phyloP scores from a whole-genome alignment of 2,329 filamentous ascomycete genomes.

The Elsinoe fawcettii region DNA sequence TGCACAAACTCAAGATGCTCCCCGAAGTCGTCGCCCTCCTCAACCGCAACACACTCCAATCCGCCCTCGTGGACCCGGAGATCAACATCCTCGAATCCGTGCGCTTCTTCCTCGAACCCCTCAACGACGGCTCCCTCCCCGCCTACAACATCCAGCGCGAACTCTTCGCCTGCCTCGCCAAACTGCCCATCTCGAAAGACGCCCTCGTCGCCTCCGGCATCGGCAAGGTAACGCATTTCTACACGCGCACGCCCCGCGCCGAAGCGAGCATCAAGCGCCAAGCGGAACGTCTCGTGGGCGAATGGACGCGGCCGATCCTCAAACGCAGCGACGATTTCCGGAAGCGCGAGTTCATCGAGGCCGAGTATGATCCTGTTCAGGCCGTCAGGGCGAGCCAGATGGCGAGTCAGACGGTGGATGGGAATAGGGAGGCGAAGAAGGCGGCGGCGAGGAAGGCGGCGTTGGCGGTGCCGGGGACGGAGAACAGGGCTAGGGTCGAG shows the following conservation, averaged over 20 bases:
- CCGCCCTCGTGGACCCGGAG: conserved; percentile 84
- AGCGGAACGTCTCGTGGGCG: conserved; percentile 83
- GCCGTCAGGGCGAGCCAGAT: conserved; percentile 20
- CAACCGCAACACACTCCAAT: conserved; percentile 78
- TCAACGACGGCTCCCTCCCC: conserved; percentile 87
- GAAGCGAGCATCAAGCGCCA: conserved; percentile 85
- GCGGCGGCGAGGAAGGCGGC: conserved; percentile 45
- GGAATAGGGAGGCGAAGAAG: conserved; percentile 34
- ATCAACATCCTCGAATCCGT: conserved; percentile 92
- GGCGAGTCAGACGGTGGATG: conserved; percentile 24
- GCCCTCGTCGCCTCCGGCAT: conserved; percentile 83
- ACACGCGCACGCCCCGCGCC: conserved; percentile 87
- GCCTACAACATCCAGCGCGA: conserved; percentile 97
- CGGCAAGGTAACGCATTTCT: conserved; percentile 93
- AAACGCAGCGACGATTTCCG: conserved; percentile 92
- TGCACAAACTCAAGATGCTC: conserved; percentile 88
- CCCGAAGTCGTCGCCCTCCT: conserved; percentile 82
- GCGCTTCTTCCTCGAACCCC: conserved; percentile 92
- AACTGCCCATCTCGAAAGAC: conserved; percentile 85
- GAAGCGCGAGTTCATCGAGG: conserved; percentile 59
- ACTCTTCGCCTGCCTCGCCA: conserved; percentile 71
- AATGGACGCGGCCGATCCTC: conserved; percentile 92
- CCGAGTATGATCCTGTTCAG: conserved; percentile 48
- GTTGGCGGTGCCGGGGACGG: conserved; percentile 45
- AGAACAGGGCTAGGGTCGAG: conserved; percentile 53